Conservation (phyloP, 2,329 filamentous ascomycete species). For the Diaporthe amygdali region DNA sequence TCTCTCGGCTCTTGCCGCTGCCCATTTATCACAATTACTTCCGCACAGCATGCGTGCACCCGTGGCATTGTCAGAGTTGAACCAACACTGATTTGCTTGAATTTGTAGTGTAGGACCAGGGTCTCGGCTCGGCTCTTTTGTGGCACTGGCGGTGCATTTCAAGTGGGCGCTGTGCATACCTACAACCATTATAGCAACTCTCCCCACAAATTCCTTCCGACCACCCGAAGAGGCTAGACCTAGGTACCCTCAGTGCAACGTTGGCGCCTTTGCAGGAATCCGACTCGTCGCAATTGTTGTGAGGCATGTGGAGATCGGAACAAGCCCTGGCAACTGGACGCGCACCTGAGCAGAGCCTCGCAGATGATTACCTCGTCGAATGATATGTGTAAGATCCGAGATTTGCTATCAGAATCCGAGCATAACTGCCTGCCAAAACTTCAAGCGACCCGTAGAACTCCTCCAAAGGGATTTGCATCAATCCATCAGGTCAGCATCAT, state of each 20-base stretch:
- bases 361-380: background rate
- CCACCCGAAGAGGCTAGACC: background rate
- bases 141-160: background rate
- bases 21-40: too few relatives aligned
- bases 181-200: background rate
- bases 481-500: background rate
- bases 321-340: background rate
- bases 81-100: background rate
- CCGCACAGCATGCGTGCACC: background rate
- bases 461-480: too few relatives aligned
- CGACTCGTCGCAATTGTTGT: background rate
- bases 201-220: background rate
- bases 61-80: background rate
- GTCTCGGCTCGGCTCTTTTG: background rate
- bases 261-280: background rate
- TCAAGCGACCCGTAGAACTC: too few relatives aligned
- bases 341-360: background rate
- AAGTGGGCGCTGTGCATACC: slow-evolving; percentile 6
- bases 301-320: background rate
- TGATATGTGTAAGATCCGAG: background rate
- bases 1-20: background rate
- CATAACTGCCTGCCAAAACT: background rate
- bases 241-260: background rate
- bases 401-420: background rate
- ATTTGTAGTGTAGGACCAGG: background rate